Base-by-base conservation (phyloP, 352 stramenopile species). In the Pythium myriotylum region DNA sequence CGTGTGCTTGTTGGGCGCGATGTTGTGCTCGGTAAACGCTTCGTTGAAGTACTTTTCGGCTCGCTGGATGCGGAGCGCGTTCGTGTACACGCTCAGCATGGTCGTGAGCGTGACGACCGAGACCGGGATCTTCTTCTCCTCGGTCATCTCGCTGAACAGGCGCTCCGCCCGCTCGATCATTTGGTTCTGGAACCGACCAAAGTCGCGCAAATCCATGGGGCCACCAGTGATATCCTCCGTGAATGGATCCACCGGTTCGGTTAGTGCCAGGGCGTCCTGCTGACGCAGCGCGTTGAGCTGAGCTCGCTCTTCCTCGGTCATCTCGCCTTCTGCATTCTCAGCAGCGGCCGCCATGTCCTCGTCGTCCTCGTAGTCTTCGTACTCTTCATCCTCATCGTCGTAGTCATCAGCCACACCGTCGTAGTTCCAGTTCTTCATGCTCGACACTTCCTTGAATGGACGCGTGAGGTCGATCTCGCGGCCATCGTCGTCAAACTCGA, bases 1-100 rank as follows among this genome's bases (percentile, higher is more conserved):
- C 47, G 85, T 90, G 52, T 78, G 85, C 47, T 72, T 73, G 59
- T 92, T 78, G 3, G 78, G 77, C 39, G 65, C 54, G 16, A 75
- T 24, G 33, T 63, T 64, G 59, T 81, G 74, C 63, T 84, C 74
- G 0, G 61, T 22, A 41, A 90, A 94, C 29, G 67, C 73, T 2
- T 81, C 61, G 17, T 65, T 47, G 41, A 83, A 26, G 35, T 92
- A 94, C 17, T 60, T 40, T 45, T 86, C 72, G 23, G 81, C 77
- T 5, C 68, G 73, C 14, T 76, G 68, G 54, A 91, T 51, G 35
- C 81, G 85, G 49, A 92, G 66, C 14, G 85, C 82, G 61, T 92
- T 91, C n/a, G 81, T 65, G 68, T 91, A 91, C 32, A 92, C 83
- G 33, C 74, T 77, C 19, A 92, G 67, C 83, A 91, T 90, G 4